These are phyloP conservation scores for Sclerotinia spermophila DNA, from an alignment of 2,329 filamentous ascomycete species.

Conservation along the genomic window DNA sequence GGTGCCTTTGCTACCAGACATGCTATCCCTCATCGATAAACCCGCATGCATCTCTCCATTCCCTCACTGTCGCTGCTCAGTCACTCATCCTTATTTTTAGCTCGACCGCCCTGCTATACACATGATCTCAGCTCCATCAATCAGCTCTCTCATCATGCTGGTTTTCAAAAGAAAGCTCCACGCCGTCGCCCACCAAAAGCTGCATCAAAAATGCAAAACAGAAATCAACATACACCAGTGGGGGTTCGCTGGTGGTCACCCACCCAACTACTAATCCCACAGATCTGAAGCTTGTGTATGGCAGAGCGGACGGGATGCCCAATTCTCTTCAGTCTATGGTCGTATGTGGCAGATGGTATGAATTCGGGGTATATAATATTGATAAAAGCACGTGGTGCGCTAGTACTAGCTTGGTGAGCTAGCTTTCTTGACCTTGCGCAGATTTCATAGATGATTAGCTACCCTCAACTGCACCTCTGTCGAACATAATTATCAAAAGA, in stretches of 20 bases:
- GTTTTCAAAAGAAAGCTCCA: too few species aligned
- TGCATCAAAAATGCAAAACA: neutral
- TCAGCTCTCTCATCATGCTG: too few species aligned
- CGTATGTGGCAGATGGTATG: fast-evolving
- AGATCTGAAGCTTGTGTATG: slow-evolving; percentile 6
- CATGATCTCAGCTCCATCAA: too few species aligned
- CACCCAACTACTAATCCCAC: slow-evolving; percentile 8
- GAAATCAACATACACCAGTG: neutral
- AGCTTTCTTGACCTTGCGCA: too few species aligned
- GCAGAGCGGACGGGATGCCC: slow-evolving; percentile 5
- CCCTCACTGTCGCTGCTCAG: neutral
- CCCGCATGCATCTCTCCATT: neutral
- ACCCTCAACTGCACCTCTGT: too few species aligned
- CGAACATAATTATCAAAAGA: neutral
- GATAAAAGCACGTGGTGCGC: too few species aligned
- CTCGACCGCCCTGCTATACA: neutral
- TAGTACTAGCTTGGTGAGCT: too few species aligned
- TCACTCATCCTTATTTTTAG: neutral
- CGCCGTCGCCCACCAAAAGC: neutral
- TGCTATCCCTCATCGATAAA: neutral
- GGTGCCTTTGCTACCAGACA: neutral
- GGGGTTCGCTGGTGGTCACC: neutral
- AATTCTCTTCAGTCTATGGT: slow-evolving; percentile 9
- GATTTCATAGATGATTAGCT: too few species aligned
- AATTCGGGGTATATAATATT: neutral